These are phyloP conservation scores for Corymbia calophylla DNA, from an alignment of 441 rosid species.

Conservation along the genomic window DNA sequence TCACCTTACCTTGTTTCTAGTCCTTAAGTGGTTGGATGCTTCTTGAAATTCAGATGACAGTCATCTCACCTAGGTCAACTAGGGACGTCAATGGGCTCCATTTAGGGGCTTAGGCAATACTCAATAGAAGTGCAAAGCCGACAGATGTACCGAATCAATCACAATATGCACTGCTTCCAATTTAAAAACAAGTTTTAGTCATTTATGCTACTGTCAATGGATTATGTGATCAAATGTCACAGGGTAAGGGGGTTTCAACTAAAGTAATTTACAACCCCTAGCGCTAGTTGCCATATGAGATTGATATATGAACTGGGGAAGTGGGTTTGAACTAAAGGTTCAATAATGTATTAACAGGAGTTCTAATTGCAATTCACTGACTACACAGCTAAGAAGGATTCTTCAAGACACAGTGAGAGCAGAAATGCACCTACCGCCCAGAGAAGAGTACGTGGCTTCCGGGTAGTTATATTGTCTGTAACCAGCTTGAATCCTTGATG, in stretches of 20 bases:
- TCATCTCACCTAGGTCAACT: not conserved
- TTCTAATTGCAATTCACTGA: not conserved
- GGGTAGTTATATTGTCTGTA: slow-evolving; percentile 89
- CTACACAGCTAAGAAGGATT: not conserved
- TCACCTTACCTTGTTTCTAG: not conserved
- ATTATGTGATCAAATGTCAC: not conserved
- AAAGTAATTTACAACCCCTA: not conserved
- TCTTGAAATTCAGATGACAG: not conserved
- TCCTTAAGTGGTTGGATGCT: not conserved
- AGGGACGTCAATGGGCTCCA: not conserved
- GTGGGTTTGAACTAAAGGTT: not conserved
- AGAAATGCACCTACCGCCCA: slow-evolving; percentile 70
- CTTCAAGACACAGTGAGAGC: not conserved
- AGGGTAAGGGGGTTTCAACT: not conserved
- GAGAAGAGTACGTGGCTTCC: slow-evolving; percentile 69
- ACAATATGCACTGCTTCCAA: not conserved
- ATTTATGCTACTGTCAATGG: not conserved
- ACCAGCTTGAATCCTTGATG: slow-evolving; percentile 99
- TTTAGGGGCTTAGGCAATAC: not conserved
- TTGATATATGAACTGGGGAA: not conserved
- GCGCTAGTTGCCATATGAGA: not conserved
- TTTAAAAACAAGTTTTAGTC: not conserved
- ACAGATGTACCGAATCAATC: not conserved
- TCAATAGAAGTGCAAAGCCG: not conserved
- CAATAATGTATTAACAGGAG: not conserved